Base-by-base conservation (phyloP, 768 basidiomycete species). In the Serendipita sp. region DNA sequence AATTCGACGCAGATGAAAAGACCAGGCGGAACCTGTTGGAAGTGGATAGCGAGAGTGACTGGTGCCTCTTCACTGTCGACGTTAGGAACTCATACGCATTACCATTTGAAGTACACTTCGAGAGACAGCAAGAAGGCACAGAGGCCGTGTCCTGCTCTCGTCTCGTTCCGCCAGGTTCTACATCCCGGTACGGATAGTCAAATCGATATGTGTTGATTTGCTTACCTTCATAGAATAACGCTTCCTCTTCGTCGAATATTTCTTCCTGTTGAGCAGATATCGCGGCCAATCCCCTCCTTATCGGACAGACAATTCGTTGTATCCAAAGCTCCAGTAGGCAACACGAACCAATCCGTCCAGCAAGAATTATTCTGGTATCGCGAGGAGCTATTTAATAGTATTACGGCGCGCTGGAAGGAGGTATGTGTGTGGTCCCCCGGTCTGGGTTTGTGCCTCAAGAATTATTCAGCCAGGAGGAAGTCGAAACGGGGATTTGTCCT, bases 321-420 rank as follows among this genome's bases (percentile, higher is more conserved):
- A 0, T 80, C 85, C 29, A 88, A 88, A 68, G 82, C 85, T 3
- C 80, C 76, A 58, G 74, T 88, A 65, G 80, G 85, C 0, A 71
- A 74, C 10, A 75, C 73, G 50, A 85, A 90, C 67, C 80, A 86
- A 66, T 77, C 76, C 46, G 70, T 77, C 8, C 86, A 91, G 71
- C 79, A 84, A 44, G 88, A 92, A 70, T 71, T 94, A 15, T 99
- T 98, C 76, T 99, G 96, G 96, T 95, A 96, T 72, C 80, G 94
- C 40, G 94, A 99, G 72, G 84, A 86, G 67, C 74, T 99, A 8
- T 81, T 98, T 69, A 81, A 81, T 52, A 74, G 75, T 60, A 71
- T 97, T 13, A 76, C 75, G 11, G 86, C 86, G 8, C 77, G 76
- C 16, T 99, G 96, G 96, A 80, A 80, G 70, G 96, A 98, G 82